These are phyloP conservation scores for Aciculoconidium aculeatum DNA, from an alignment of 805 yeast species.

Conservation along the genomic window DNA sequence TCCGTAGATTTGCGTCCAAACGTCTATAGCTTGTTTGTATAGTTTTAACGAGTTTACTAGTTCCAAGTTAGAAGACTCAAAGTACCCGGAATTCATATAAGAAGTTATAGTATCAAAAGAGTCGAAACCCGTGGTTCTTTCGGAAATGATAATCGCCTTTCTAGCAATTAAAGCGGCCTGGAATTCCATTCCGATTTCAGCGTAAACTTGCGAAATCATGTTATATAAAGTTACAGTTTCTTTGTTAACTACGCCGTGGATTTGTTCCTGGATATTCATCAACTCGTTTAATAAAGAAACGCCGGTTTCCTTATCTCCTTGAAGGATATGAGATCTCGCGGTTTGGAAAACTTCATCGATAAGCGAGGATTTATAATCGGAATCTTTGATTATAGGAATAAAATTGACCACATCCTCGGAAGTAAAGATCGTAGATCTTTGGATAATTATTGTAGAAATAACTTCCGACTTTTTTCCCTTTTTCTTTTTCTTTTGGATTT, in stretches of 20 bases:
- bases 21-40: constrained; percentile 52
- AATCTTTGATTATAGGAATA: constrained; percentile 70
- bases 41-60: constrained; percentile 56
- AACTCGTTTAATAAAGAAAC: constrained; percentile 63
- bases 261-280: constrained; percentile 68
- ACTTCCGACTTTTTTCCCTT: constrained; percentile 19
- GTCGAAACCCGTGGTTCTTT: constrained; percentile 78
- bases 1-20: constrained; percentile 56
- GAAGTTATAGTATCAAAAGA: constrained; percentile 69
- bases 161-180: constrained; percentile 64
- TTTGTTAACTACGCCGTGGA: constrained; percentile 74
- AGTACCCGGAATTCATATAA: constrained; percentile 66
- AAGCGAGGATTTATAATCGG: constrained; percentile 58
- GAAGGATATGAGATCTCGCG: constrained; percentile 41
- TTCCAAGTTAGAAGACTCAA: constrained; percentile 58
- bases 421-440: constrained; percentile 40
- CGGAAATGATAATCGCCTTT: constrained; percentile 65
- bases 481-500: constrained; percentile 27
- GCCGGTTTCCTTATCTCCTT: constrained; percentile 49
- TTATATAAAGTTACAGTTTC: constrained; percentile 70
- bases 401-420: constrained; percentile 62
- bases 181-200: constrained; percentile 48
- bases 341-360: constrained; percentile 73
- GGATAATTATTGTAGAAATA: constrained; percentile 8
- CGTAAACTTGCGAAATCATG: constrained; percentile 59